phyloP scores from a whole-genome alignment of 192 early-diverging fungal genomes.

The Coemansia sp. region DNA sequence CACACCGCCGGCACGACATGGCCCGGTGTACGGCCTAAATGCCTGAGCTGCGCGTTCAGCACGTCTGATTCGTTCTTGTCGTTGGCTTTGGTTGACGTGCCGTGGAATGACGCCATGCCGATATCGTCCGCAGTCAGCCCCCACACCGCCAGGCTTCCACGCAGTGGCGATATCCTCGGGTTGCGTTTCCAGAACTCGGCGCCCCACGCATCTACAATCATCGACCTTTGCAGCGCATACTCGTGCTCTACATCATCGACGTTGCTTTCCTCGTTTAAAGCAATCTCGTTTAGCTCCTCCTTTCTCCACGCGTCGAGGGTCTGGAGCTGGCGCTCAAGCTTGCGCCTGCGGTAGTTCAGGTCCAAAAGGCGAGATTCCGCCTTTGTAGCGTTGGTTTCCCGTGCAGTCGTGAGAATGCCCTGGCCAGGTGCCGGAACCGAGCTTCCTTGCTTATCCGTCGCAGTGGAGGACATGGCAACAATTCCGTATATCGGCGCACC shows the following conservation, averaged over 20 bases:
- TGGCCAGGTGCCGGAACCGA: constrained; percentile 92
- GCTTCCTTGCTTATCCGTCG: constrained; percentile 92
- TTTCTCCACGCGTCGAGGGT: constrained; percentile 6
- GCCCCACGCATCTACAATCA: constrained; percentile 64
- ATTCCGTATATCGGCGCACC: constrained; percentile 90
- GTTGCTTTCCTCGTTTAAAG: too few relatives aligned
- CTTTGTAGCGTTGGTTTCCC: constrained; percentile 63
- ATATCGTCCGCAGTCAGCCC: constrained; percentile 90
- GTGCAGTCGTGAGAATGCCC: constrained; percentile 84
- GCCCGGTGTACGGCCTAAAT: constrained; percentile 82
- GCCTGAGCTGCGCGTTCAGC: constrained; percentile 79
- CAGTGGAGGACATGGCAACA: constrained; percentile 80
- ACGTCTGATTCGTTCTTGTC: constrained; percentile 95
- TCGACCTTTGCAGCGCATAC: constrained; percentile 21
- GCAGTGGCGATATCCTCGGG: constrained; percentile 76
- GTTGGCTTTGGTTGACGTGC: constrained; percentile 91
- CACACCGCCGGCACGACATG: constrained; percentile 77
- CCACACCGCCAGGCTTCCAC: constrained; percentile 82
- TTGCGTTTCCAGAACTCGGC: constrained; percentile 80
- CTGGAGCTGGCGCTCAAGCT: constrained; percentile 52
- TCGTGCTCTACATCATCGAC: neutral
- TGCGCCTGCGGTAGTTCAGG: constrained; percentile 79
- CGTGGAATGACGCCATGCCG: constrained; percentile 92
- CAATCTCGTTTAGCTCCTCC: constrained; percentile 3
- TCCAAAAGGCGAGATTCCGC: constrained; percentile 60